phyloP scores from a whole-genome alignment of 1,284 basidiomycete genomes.

The Rhodofomes roseus region DNA sequence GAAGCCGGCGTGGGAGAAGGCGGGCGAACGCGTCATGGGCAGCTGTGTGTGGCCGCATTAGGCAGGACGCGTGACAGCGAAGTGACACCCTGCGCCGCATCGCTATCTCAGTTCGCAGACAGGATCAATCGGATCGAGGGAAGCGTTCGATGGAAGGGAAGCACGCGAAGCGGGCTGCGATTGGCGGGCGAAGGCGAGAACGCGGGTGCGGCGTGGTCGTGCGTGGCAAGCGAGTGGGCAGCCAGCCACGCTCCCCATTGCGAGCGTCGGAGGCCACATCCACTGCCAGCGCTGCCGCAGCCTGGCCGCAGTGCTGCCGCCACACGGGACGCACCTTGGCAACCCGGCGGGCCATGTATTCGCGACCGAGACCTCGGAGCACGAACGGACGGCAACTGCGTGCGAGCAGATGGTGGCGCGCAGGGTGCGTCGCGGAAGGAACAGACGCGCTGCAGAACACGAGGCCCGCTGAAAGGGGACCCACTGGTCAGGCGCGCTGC shows the following conservation, averaged over 20 bases:
- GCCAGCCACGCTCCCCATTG: background rate
- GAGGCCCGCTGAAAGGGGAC: background rate
- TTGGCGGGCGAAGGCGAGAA: background rate
- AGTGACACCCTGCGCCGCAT: background rate
- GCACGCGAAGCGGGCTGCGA: background rate
- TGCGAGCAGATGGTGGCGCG: constrained; percentile 3
- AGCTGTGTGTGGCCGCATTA: background rate
- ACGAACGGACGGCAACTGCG: background rate
- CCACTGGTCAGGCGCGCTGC: background rate
- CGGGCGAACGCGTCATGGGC: background rate
- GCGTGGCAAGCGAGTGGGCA: constrained; percentile 1
- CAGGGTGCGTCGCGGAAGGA: constrained; percentile 2
- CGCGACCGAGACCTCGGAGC: background rate
- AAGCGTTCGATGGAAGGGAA: constrained; percentile 3
- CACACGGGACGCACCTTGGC: background rate
- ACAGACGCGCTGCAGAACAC: background rate
- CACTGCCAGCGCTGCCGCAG: too few species aligned
- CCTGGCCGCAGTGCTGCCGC: too few species aligned
- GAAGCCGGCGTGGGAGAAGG: background rate
- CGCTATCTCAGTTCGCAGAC: constrained; percentile 3
- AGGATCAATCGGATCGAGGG: constrained; percentile 4
- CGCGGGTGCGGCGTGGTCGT: background rate
- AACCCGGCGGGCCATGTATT: background rate
- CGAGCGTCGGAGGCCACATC: too few species aligned
- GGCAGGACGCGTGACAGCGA: background rate